These are phyloP conservation scores for Cyclotella baltica DNA, from an alignment of 108 stramenopile genomes.

Conservation along the genomic window DNA sequence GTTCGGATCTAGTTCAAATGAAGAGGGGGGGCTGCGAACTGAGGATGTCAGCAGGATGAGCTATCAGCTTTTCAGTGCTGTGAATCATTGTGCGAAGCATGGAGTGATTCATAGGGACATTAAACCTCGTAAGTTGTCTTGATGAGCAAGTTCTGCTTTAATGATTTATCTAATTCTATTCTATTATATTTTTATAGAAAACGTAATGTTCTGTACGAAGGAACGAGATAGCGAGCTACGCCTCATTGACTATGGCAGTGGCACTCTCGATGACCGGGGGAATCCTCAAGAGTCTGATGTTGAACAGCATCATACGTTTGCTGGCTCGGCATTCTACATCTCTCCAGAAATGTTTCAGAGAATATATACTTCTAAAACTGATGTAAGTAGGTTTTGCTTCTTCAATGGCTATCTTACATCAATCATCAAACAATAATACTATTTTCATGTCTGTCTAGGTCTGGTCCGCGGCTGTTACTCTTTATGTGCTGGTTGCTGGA, in stretches of 20 bases:
- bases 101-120: conserved; percentile 77
- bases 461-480: conserved; percentile 74
- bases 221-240: conserved; percentile 64
- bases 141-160: neutral
- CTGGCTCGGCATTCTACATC: conserved; percentile 87
- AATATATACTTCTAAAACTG: conserved; percentile 61
- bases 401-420: neutral
- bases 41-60: conserved; percentile 87
- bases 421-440: neutral
- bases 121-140: conserved; percentile 51
- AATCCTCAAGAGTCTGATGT: conserved; percentile 20
- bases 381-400: conserved; percentile 32
- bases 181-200: conserved; percentile 25
- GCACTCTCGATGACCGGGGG: conserved; percentile 52
- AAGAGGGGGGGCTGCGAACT: conserved; percentile 66
- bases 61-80: conserved; percentile 77
- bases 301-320: conserved; percentile 74
- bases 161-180: neutral
- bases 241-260: conserved; percentile 89
- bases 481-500: conserved; percentile 87
- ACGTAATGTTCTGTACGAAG: conserved; percentile 72
- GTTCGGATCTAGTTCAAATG: conserved; percentile 36
- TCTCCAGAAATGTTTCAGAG: conserved; percentile 83
- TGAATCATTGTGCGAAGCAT: conserved; percentile 78
- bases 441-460: conserved; percentile 18